A percentile compares a stretch with the other conserved stretches of the same genome.
Conservation (phyloP, 768 basidiomycete species). For the Psilocybe subaeruginosa region DNA sequence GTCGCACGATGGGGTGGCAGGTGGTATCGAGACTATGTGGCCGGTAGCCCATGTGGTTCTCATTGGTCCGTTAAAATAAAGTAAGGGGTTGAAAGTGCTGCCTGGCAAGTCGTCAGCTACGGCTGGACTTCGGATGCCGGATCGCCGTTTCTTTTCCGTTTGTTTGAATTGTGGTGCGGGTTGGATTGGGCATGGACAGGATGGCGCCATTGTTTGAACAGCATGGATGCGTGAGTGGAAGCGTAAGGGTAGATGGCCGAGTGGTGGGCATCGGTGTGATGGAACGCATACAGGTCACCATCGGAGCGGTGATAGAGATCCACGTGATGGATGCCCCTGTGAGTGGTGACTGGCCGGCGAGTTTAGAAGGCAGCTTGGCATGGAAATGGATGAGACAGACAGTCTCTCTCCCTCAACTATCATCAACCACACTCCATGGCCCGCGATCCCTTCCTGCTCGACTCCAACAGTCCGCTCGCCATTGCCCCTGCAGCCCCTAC, state of each 20-base stretch:
- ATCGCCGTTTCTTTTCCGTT: neutral
- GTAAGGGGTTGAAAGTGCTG: too few relatives aligned
- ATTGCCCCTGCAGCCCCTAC: constrained; percentile 46
- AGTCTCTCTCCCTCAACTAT: neutral
- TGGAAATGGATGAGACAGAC: neutral
- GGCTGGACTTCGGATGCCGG: neutral
- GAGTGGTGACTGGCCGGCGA: neutral
- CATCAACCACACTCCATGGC: constrained; percentile 36
- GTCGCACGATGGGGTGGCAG: too few relatives aligned
- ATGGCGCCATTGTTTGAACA: neutral
- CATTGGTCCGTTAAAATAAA: too few relatives aligned
- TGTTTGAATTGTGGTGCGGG: too few relatives aligned
- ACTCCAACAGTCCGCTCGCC: constrained; percentile 40
- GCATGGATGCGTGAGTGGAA: too few relatives aligned
- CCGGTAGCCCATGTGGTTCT: too few relatives aligned
- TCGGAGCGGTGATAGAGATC: too few relatives aligned
- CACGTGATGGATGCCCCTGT: neutral
- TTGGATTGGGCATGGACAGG: neutral
- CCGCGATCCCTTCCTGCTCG: constrained; percentile 43
- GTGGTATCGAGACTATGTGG: too few relatives aligned
- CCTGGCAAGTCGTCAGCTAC: neutral
- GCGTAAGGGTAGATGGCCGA: too few relatives aligned
- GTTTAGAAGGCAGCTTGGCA: neutral
- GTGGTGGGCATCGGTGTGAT: too few relatives aligned
- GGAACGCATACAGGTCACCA: too few relatives aligned